These are phyloP conservation scores for Roridomyces roridus DNA, from an alignment of 768 basidiomycete genomes.

Conservation along the genomic window DNA sequence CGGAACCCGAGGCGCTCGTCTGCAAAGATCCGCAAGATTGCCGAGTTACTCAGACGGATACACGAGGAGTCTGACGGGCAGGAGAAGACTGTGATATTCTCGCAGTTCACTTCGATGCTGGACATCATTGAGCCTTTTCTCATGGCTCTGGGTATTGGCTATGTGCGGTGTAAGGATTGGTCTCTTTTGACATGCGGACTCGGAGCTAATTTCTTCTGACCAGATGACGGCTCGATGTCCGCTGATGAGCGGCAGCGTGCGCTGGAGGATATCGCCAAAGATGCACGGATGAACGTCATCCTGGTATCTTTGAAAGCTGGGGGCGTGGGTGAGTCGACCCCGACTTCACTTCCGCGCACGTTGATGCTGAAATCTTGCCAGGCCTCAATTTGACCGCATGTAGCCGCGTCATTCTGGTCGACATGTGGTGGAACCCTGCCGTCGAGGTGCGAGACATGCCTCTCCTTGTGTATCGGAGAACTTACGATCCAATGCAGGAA, in stretches of 20 bases:
- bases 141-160: conserved; percentile 65
- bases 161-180: conserved; percentile 79
- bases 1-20: conserved; percentile 71
- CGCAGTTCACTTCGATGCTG: conserved; percentile 89
- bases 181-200: not conserved
- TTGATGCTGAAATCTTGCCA: conserved; percentile 29
- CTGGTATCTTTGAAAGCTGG: conserved; percentile 97
- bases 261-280: conserved; percentile 73
- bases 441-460: conserved; percentile 58
- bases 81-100: conserved; percentile 97
- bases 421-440: conserved; percentile 96
- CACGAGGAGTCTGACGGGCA: conserved; percentile 55
- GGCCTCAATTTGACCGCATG: conserved; percentile 93
- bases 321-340: conserved; percentile 68
- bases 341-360: not conserved
- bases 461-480: not conserved
- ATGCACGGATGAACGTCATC: conserved; percentile 71
- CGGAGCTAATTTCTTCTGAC: not conserved
- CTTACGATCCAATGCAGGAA: conserved; percentile 44
- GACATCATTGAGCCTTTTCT: conserved; percentile 89
- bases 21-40: conserved; percentile 87
- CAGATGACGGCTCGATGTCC: conserved; percentile 90
- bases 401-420: conserved; percentile 92
- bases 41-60: conserved; percentile 72
- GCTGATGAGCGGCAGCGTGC: conserved; percentile 77